Base-by-base conservation (phyloP, 768 basidiomycete genomes). In the Gyrodon lividus region DNA sequence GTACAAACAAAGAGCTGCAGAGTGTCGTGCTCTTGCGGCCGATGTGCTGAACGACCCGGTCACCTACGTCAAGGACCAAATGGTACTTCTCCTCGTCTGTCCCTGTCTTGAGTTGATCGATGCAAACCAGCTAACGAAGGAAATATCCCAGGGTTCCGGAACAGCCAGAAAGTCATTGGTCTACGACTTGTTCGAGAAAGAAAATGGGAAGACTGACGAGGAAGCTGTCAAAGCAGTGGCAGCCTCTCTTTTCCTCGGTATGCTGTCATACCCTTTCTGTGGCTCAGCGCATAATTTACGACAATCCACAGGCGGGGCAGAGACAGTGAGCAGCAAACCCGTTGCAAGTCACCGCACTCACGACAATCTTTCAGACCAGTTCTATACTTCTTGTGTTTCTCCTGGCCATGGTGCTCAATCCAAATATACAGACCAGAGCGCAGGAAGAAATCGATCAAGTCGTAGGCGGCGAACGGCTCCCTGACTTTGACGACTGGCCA, bases 331-430 rank as follows among this genome's bases (percentile, higher is more conserved):
- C 28, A 26, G 30, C 2, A 17, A 48, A 24, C 20, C 13, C 4
- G 8, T 28, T 16, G 24, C 7, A 13, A 26, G 16, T 30, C 17
- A 8, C 6, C 24, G 13, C 42, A 33, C 42, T 43, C n/a, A 43
- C 31, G 17, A 6, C 13, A 12, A 38, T 8, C 14, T 14, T n/a
- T n/a, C 37, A 54, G 48, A 43, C 31, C 23, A 14, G 17, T 50
- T 51, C 43, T 13, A 31, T 17, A 2, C 4, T 54, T 8, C 22
- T 22, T 24, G 43, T 59, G 17, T 67, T 70, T 49, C 52, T 67
- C 49, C 54, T 65, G 16, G 64, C 61, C 10, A 68, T 68, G 67
- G 20, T 59, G 26, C 48, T 54, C 12, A 33, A 61, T 41, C 63
- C 65, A 10, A 56, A 61, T 24, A 54, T 63, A 14, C 63, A 66